These are phyloP conservation scores for Leccinum variabile DNA, from an alignment of 1,284 basidiomycete genomes.

Conservation along the genomic window DNA sequence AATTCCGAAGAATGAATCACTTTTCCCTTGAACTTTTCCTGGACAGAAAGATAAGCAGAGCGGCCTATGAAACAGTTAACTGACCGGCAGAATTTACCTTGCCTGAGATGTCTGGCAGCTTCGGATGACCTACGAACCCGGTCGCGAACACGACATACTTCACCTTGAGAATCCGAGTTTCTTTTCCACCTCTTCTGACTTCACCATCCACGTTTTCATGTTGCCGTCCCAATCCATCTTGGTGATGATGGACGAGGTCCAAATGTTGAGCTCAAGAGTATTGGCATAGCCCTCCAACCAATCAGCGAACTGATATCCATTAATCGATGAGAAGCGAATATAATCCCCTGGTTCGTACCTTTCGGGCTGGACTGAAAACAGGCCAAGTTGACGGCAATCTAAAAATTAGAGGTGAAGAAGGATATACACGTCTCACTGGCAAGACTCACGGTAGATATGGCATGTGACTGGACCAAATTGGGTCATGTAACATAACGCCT, in stretches of 20 bases:
- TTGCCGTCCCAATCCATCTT: constrained; percentile 38
- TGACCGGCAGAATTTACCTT: constrained; percentile 10
- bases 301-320: constrained; percentile 45
- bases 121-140: constrained; percentile 40
- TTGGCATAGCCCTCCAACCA: constrained; percentile 62
- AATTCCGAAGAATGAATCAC: constrained; percentile 41
- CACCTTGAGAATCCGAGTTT: constrained; percentile 32
- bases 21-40: constrained; percentile 31
- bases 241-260: constrained; percentile 48
- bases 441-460: constrained; percentile 29
- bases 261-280: constrained; percentile 55
- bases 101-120: constrained; percentile 32
- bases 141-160: constrained; percentile 42
- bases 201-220: constrained; percentile 40
- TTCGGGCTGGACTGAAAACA: constrained; percentile 36
- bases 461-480: constrained; percentile 29
- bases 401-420: neutral
- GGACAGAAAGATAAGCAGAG: neutral
- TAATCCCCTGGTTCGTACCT: constrained; percentile 22
- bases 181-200: constrained; percentile 30
- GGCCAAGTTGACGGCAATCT: constrained; percentile 44
- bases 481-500: constrained; percentile 20
- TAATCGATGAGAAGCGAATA: neutral
- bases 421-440: neutral
- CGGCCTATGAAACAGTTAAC: neutral